Evolutionary conservation across 148 eudicot genomes (phyloP).

Genomic region (Pharnaceum exiguum): DNA sequence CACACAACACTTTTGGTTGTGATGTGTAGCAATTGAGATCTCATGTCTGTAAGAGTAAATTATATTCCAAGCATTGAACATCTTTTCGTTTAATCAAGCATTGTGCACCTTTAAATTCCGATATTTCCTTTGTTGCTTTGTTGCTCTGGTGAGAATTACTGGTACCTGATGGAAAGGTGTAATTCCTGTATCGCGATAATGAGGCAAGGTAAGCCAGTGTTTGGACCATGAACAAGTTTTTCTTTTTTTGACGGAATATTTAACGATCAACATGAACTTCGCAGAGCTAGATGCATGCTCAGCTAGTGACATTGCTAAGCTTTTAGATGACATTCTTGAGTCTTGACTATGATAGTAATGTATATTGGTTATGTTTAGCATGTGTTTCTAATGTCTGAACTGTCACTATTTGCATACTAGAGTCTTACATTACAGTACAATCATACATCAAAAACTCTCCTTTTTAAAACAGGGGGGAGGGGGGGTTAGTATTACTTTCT

Average conservation of each 20-base stretch:
- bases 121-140: neutral
- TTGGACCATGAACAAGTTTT: too few species aligned
- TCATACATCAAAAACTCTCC: too few species aligned
- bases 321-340: slow-evolving; percentile 11
- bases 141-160: neutral
- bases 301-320: slow-evolving; percentile 5
- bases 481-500: neutral
- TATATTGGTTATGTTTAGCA: neutral
- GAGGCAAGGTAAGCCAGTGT: too few species aligned
- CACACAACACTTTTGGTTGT: neutral
- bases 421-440: too few species aligned
- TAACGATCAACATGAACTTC: too few species aligned
- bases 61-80: neutral
- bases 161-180: too few species aligned
- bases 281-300: too few species aligned
- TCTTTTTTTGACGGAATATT: too few species aligned
- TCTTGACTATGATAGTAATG: neutral
- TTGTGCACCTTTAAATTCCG: neutral
- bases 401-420: slow-evolving; percentile 9
- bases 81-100: neutral
- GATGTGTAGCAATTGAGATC: neutral
- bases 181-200: too few species aligned
- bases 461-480: too few species aligned
- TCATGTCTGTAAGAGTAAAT: neutral
- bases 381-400: neutral